Conservation (phyloP, 306 rosid species). For the Benincasa hispida region DNA sequence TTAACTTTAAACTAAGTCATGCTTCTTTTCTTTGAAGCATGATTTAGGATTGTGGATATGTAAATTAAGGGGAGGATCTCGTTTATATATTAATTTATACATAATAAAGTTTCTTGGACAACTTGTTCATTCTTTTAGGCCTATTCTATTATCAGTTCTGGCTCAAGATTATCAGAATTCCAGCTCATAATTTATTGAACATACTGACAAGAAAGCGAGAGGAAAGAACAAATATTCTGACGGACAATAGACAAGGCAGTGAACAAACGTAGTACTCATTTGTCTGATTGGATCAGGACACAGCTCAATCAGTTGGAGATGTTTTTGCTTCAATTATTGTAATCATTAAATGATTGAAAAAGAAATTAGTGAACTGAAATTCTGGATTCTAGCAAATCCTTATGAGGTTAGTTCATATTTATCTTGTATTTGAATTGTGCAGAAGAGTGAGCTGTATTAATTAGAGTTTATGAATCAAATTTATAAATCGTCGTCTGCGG, state of each 20-base stretch:
- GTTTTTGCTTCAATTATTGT: neutral
- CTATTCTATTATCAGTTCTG: neutral
- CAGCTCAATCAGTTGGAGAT: neutral
- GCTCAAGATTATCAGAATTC: neutral
- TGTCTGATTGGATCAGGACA: neutral
- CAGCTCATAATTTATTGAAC: neutral
- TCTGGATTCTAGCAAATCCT: neutral
- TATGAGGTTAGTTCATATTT: neutral
- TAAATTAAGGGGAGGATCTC: neutral
- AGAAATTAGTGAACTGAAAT: neutral
- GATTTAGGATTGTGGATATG: neutral
- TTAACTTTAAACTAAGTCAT: neutral
- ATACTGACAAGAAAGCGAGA: neutral
- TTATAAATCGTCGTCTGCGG: too few species aligned
- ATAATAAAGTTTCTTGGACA: neutral
- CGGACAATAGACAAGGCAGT: neutral
- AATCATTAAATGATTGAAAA: neutral
- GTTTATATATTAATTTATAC: neutral
- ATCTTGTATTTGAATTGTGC: neutral
- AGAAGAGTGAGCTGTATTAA: neutral
- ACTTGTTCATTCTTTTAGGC: neutral
- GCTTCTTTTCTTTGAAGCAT: neutral
- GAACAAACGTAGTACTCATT: neutral
- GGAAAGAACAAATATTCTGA: slow-evolving; percentile 7
- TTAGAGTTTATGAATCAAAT: neutral